Evolutionary conservation across 2,329 filamentous ascomycete species (phyloP), one percentile per base, ranked within the genome.

Genomic region (Teratosphaeria destructans): DNA sequence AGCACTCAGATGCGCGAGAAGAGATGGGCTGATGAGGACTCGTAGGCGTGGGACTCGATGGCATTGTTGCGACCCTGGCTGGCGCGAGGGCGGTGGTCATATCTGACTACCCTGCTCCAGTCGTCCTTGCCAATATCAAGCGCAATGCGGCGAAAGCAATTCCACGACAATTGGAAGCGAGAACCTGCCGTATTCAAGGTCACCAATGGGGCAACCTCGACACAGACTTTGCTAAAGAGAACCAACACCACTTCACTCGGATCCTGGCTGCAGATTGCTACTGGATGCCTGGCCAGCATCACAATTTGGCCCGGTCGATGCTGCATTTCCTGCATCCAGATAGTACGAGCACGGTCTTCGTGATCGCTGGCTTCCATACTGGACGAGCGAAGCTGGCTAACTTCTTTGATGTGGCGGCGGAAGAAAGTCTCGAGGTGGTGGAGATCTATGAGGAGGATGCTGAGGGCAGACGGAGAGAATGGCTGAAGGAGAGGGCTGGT

Each of bases 221-320:
- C 14, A 72, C 74, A 16, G 52, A 70, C 29, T 77, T 82, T 55
- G 73, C 77, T 12, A 27, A 53, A 6, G 56, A 65, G 1, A 64
- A 75, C 56, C 72, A 72, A 12, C 73, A 74, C 8, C 60, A 64
- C 1, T 89, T 85, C 68, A 83, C 83, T 54, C 80, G 85, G 60
- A 77, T 90, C 49, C 73, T 89, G n/a, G 84, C 84, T 0, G 85
- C 85, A 62, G 87, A 90, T 73, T 89, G 87, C 67, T 79, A 88
- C 59, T 90, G 87, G 87, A 89, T 90, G 85, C 82, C 83, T 1
- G 81, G 80, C 76, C 82, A 90, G 75, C 88, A 90, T 72, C 78
- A 73, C n/a, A 87, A 85, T 70, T 78, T 90, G 29, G 79, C 80
- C 54, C 72, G 69, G 52, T 88, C 85, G 27, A 82, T 89, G 68